These are phyloP conservation scores for Alternaria ethzedia DNA, from an alignment of 2,329 filamentous ascomycete species.

Conservation along the genomic window DNA sequence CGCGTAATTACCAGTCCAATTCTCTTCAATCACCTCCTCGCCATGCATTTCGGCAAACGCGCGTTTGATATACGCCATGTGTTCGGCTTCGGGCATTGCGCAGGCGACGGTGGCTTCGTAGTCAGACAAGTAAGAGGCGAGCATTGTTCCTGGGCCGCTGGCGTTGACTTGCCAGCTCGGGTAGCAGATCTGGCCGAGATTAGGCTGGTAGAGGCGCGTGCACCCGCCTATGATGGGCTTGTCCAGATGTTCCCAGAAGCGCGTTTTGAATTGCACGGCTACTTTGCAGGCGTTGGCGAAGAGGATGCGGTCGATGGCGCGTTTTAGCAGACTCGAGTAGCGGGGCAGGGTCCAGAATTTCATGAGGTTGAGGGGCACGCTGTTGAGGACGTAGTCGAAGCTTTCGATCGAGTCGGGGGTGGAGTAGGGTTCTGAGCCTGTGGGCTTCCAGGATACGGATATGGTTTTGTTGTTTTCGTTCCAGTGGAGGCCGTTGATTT, in stretches of 20 bases:
- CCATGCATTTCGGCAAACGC: slow-evolving; percentile 70
- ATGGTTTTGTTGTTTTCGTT: slow-evolving; percentile 58
- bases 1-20: slow-evolving; percentile 68
- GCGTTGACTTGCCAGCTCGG: slow-evolving; percentile 52
- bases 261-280: slow-evolving; percentile 68
- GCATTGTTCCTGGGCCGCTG: slow-evolving; percentile 63
- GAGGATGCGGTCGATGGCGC: slow-evolving; percentile 54
- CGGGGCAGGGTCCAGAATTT: slow-evolving; percentile 63
- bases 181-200: slow-evolving; percentile 67
- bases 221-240: slow-evolving; percentile 66
- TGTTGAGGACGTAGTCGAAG: slow-evolving; percentile 69
- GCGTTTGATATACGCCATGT: slow-evolving; percentile 66
- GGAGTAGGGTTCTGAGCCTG: slow-evolving; percentile 26
- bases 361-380: slow-evolving; percentile 67
- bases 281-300: slow-evolving; percentile 60
- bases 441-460: slow-evolving; percentile 55
- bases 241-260: slow-evolving; percentile 61
- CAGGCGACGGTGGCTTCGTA: neutral
- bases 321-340: slow-evolving; percentile 54
- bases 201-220: slow-evolving; percentile 63
- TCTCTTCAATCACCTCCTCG: slow-evolving; percentile 55
- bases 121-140: slow-evolving; percentile 38
- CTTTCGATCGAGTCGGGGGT: slow-evolving; percentile 50
- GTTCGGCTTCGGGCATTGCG: slow-evolving; percentile 30
- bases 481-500: slow-evolving; percentile 62